A percentile compares a stretch with the other conserved stretches of the same genome.
phyloP scores from a whole-genome alignment of 2,329 filamentous ascomycete genomes.

The Pezicula carpinea region DNA sequence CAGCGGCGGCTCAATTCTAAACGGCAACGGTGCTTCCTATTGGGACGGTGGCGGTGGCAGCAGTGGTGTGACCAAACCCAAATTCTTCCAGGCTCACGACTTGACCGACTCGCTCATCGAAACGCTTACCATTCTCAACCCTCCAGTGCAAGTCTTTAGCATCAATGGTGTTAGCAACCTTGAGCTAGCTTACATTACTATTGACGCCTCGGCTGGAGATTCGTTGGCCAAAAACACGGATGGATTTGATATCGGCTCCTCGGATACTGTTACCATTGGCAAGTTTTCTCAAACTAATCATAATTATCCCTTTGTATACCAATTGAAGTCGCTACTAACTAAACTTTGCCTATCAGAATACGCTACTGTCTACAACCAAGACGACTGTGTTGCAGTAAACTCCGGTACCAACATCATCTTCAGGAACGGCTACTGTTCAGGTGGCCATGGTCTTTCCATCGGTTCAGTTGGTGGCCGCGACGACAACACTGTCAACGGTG shows the following conservation, averaged over 20 bases:
- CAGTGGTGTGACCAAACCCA: constrained; percentile 56
- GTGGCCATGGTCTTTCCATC: constrained; percentile 44
- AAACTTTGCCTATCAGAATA: no score
- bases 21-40: constrained; percentile 51
- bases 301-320: no score
- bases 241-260: constrained; percentile 42
- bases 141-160: constrained; percentile 40
- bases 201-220: constrained; percentile 53
- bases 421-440: constrained; percentile 3
- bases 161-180: constrained; percentile 35
- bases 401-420: constrained; percentile 35
- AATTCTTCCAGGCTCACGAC: constrained; percentile 53
- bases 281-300: no score
- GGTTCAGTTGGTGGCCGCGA: constrained; percentile 52
- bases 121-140: constrained; percentile 45
- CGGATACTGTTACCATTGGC: constrained; percentile 43
- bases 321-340: no score
- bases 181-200: constrained; percentile 45
- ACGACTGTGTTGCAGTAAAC: constrained; percentile 55
- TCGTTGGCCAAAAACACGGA: constrained; percentile 45
- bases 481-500: constrained; percentile 47
- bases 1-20: constrained; percentile 45
- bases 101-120: constrained; percentile 44
- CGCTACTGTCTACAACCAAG: constrained; percentile 50
- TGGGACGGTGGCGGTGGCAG: constrained; percentile 57